Percentiles rank a stretch among this genome's conserved stretches.
These are phyloP conservation scores for Chamaenerion angustifolium DNA, from an alignment of 345 rosid species.

Conservation along the genomic window DNA sequence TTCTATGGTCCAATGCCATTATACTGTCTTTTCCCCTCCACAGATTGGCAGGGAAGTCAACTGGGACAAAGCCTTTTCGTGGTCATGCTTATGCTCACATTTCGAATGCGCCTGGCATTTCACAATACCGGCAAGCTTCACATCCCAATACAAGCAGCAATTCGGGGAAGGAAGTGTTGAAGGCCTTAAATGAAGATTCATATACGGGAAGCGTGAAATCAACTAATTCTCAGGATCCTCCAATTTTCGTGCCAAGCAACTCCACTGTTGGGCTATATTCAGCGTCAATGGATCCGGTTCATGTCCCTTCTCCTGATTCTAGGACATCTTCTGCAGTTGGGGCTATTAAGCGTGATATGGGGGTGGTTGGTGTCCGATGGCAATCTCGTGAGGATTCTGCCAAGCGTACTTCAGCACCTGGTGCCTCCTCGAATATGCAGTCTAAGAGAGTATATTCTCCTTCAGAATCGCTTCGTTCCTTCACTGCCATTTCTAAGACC, in stretches of 20 bases:
- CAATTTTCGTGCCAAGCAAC: conserved; percentile 33
- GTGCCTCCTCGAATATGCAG: conserved; percentile 31
- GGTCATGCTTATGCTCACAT: conserved; percentile 16
- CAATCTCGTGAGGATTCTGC: conserved; percentile 36
- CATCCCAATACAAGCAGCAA: conserved; percentile 17
- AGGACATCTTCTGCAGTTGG: conserved; percentile 63
- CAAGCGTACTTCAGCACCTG: conserved; percentile 31
- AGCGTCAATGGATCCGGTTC: conserved; percentile 85
- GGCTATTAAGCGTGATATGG: conserved; percentile 89
- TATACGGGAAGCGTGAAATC: conserved; percentile 22
- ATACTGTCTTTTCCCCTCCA: conserved; percentile 2
- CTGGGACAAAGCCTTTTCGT: conserved; percentile 23
- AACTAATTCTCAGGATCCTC: conserved; percentile 20
- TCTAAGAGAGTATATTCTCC: conserved; percentile 35
- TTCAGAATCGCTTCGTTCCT: conserved; percentile 42
- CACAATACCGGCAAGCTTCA: conserved; percentile 17
- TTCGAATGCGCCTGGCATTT: conserved; percentile 21
- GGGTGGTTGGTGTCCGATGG: conserved; percentile 59
- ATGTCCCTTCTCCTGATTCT: conserved; percentile 87
- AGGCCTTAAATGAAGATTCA: conserved; percentile 14
- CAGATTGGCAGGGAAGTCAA: conserved; percentile 26
- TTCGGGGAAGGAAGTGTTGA: conserved; percentile 18
- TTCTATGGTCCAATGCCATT: neutral
- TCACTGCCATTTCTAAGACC: conserved; percentile 36
- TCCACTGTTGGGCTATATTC: conserved; percentile 70